Conservation (phyloP, 129 eudicot species). For the Escallonia herrerae region DNA sequence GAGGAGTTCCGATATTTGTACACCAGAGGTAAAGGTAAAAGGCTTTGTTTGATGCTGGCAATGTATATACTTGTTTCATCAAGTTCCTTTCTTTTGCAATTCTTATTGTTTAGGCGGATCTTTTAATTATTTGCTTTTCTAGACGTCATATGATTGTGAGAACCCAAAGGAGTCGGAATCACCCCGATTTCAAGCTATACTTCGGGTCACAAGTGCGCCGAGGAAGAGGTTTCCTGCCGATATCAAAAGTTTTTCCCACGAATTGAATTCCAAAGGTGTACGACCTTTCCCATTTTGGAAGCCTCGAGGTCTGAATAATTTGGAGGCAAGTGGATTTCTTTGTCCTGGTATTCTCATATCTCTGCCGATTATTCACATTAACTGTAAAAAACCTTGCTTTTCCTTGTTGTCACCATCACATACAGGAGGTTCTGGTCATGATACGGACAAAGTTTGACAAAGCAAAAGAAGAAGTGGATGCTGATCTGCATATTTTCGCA, state of each 20-base stretch:
- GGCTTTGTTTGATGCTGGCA: neutral
- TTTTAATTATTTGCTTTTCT: constrained; percentile 5
- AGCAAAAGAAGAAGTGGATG: constrained; percentile 98
- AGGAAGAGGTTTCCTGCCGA: constrained; percentile 81
- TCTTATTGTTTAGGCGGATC: constrained; percentile 2
- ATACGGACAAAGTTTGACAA: constrained; percentile 82
- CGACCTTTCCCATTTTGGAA: constrained; percentile 96
- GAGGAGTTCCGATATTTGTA: constrained; percentile 59
- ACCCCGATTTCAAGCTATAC: constrained; percentile 99
- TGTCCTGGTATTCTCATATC: neutral
- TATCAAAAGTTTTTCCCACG: constrained; percentile 96
- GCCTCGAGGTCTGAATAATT: constrained; percentile 75
- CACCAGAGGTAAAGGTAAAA: constrained; percentile 86
- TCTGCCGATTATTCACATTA: neutral
- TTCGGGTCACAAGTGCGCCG: constrained; percentile 93
- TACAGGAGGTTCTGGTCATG: constrained; percentile 86
- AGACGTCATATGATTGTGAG: constrained; percentile 91
- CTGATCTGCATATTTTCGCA: constrained; percentile 86
- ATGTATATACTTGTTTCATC: neutral
- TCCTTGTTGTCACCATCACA: constrained; percentile 5
- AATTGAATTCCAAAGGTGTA: constrained; percentile 93
- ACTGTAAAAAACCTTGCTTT: constrained; percentile 4
- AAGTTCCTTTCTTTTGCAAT: neutral
- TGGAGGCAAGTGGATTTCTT: constrained; percentile 52
- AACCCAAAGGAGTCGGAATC: constrained; percentile 99